Evolutionary conservation across 169 alveolate species (phyloP).

Genomic region (Perkinsus chesapeaki): DNA sequence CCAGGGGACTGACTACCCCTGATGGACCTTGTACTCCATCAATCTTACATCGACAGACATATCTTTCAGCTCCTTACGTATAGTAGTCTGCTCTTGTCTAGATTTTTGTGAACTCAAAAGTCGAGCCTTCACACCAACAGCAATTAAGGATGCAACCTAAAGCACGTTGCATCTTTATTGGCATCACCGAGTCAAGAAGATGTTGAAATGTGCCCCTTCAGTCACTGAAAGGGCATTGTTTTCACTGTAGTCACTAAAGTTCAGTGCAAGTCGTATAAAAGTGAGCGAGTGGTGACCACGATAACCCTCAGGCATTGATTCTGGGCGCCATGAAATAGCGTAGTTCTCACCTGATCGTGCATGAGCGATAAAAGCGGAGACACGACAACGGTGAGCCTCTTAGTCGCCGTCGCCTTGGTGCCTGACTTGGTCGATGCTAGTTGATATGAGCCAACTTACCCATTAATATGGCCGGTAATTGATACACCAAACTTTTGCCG

Average conservation of each 20-base stretch:
- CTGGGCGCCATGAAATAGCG: too few relatives aligned
- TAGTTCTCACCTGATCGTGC: conserved; percentile 75
- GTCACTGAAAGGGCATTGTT: too few relatives aligned
- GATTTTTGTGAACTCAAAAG: background rate
- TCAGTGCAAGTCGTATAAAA: too few relatives aligned
- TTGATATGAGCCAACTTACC: background rate
- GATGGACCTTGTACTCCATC: too few relatives aligned
- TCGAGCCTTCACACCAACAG: background rate
- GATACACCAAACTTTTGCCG: conserved; percentile 81
- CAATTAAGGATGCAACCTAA: background rate
- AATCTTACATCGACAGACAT: background rate
- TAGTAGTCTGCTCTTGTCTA: background rate
- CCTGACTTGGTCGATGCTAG: background rate
- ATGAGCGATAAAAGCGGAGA: conserved; percentile 78
- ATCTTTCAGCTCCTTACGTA: background rate
- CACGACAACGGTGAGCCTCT: conserved; percentile 70
- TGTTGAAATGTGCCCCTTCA: too few relatives aligned
- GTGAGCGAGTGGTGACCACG: too few relatives aligned
- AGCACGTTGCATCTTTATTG: too few relatives aligned
- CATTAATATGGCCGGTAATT: conserved; percentile 69
- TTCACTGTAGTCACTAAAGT: too few relatives aligned
- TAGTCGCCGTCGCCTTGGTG: conserved; percentile 19
- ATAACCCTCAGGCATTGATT: too few relatives aligned
- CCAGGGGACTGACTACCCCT: background rate
- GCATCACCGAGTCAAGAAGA: too few relatives aligned